Percentiles rank a stretch among this genome's conserved stretches.
Conservation (phyloP, 371 early-diverging fungal genomes). For the Coemansia sp. region DNA sequence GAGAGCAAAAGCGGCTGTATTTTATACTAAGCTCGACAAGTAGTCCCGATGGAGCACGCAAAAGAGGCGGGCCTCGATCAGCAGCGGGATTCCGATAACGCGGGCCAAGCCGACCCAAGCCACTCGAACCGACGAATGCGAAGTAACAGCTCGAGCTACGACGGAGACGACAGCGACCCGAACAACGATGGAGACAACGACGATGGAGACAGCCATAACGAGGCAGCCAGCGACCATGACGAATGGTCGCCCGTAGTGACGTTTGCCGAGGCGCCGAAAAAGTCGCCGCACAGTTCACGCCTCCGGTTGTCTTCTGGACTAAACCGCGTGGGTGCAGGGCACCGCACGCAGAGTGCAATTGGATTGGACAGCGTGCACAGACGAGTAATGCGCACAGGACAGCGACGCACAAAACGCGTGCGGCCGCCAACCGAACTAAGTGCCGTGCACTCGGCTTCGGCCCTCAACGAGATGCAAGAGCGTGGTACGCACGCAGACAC, state of each 20-base stretch:
- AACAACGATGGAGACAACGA: background rate
- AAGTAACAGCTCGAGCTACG: constrained; percentile 13
- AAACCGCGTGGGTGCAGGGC: background rate
- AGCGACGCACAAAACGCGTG: background rate
- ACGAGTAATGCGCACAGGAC: background rate
- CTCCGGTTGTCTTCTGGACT: background rate
- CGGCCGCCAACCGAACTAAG: background rate
- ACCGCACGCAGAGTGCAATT: background rate
- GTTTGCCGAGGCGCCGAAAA: constrained; percentile 21
- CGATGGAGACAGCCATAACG: background rate
- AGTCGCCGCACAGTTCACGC: background rate
- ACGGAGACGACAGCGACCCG: constrained; percentile 17
- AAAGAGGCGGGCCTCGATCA: background rate
- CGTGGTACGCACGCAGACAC: background rate
- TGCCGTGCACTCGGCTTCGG: constrained; percentile 2
- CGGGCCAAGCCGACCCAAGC: background rate
- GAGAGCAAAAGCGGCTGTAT: no score
- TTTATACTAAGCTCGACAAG: no score
- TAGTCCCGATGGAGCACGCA: constrained; percentile 5
- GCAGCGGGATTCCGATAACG: background rate
- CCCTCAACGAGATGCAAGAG: background rate
- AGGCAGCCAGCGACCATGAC: background rate
- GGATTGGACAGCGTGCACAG: background rate
- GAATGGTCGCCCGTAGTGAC: constrained; percentile 31
- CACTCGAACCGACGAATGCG: background rate